A percentile compares a stretch with the other conserved stretches of the same genome.
phyloP scores from a whole-genome alignment of 1,139 yeast species.

The Saccharomyces hybrid region DNA sequence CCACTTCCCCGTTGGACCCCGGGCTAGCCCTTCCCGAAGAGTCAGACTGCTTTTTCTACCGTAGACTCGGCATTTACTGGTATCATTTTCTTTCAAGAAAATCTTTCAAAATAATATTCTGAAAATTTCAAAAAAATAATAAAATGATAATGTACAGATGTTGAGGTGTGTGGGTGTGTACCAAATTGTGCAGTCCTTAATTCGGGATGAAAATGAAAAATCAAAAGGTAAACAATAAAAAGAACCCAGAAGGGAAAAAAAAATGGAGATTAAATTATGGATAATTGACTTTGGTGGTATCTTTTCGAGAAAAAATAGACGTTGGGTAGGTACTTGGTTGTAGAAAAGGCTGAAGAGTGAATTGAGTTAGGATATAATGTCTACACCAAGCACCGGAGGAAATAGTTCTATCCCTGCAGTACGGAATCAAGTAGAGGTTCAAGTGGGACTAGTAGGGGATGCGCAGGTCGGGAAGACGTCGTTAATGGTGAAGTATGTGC shows the following conservation, averaged over 20 bases:
- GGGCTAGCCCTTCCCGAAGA: neutral
- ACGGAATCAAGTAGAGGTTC: slow-evolving; percentile 58
- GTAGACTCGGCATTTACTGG: neutral
- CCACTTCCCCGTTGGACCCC: neutral
- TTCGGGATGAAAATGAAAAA: neutral
- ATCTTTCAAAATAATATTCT: neutral
- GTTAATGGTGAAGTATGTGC: slow-evolving; percentile 93
- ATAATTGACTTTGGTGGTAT: neutral
- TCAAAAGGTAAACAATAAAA: slow-evolving; percentile 5
- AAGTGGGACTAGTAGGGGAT: slow-evolving; percentile 92
- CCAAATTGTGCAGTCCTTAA: neutral
- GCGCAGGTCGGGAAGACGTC: slow-evolving; percentile 98
- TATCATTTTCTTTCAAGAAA: neutral
- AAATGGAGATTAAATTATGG: neutral
- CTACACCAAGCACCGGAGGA: neutral
- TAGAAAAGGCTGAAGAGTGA: neutral
- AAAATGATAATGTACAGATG: neutral
- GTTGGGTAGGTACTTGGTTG: neutral
- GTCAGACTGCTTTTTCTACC: neutral
- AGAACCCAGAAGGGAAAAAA: slow-evolving; percentile 8
- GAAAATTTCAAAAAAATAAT: neutral
- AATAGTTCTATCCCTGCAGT: slow-evolving; percentile 14
- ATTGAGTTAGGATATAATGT: neutral
- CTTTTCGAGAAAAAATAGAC: neutral
- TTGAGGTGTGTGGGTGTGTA: neutral